Evolutionary conservation across 768 basidiomycete genomes (phyloP).

Genomic region (Tulasnella calospora): DNA sequence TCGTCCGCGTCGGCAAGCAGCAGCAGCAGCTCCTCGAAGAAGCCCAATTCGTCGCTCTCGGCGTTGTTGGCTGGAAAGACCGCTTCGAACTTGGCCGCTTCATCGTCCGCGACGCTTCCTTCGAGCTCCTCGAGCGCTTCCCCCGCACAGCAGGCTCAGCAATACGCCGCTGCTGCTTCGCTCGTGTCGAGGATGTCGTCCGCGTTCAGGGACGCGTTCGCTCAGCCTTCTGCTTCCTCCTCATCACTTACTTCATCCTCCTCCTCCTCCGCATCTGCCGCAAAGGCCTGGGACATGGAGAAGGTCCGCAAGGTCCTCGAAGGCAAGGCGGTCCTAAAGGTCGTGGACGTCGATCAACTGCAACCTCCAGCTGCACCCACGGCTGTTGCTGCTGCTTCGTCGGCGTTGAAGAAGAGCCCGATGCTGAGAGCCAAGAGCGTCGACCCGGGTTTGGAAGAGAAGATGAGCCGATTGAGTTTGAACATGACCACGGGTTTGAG

Average conservation of each 20-base stretch:
- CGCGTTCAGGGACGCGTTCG: conserved; percentile 88
- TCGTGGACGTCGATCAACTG: conserved; percentile 57
- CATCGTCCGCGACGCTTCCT: neutral
- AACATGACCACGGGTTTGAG: conserved; percentile 5
- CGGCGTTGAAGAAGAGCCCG: conserved; percentile 1
- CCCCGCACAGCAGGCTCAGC: conserved; percentile 25
- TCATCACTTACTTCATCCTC: conserved; percentile 22
- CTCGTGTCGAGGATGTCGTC: conserved; percentile 61
- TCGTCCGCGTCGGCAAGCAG: neutral
- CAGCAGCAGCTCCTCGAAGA: neutral
- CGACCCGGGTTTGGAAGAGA: conserved; percentile 30
- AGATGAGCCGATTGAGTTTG: conserved; percentile 28
- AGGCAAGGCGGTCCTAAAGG: conserved; percentile 70
- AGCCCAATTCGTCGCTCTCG: neutral
- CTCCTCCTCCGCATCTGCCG: conserved; percentile 32
- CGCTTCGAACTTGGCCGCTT: neutral
- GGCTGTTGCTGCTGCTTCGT: neutral
- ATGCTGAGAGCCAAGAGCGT: conserved; percentile 1
- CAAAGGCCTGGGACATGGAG: conserved; percentile 56
- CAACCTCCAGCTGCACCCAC: neutral
- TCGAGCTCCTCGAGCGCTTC: conserved; percentile 33
- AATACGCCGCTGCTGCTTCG: conserved; percentile 70
- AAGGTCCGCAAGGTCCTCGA: conserved; percentile 78
- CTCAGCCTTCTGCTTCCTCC: conserved; percentile 32
- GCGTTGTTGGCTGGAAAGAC: conserved; percentile 24